phyloP scores from a whole-genome alignment of 2,329 filamentous ascomycete species.

The Fusarium tupiense region DNA sequence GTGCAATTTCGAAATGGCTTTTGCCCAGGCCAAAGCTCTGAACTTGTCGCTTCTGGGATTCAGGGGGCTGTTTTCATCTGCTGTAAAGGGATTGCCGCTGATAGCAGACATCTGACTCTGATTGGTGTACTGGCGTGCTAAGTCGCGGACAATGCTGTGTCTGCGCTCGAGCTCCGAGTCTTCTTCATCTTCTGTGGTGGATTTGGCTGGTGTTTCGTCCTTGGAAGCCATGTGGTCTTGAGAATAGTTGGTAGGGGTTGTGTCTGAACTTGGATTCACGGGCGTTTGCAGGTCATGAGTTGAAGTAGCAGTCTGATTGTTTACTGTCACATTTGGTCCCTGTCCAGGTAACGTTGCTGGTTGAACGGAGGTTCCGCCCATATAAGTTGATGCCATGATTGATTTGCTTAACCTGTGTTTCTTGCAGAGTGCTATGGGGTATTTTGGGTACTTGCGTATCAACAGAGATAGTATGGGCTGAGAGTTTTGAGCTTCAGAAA shows the following conservation, averaged over 20 bases:
- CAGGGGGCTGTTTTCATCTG: conserved; percentile 55
- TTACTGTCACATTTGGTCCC: not conserved
- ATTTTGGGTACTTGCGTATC: fast-evolving
- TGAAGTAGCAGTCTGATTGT: not conserved
- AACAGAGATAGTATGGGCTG: not conserved
- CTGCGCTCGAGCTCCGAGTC: conserved; percentile 49
- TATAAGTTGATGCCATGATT: conserved; percentile 8
- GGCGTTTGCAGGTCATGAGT: not conserved
- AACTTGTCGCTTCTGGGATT: conserved; percentile 51
- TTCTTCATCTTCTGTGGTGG: conserved; percentile 46
- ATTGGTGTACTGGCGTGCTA: conserved; percentile 62
- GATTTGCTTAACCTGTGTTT: not conserved
- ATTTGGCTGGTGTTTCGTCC: not conserved
- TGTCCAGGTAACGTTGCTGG: not conserved
- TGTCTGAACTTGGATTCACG: not conserved
- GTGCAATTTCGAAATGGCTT: conserved; percentile 28
- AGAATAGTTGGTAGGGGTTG: not conserved
- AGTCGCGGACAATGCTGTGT: conserved; percentile 55
- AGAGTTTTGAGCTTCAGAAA: not conserved
- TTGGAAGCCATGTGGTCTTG: not conserved
- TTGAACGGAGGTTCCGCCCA: not conserved
- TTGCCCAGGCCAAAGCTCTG: conserved; percentile 35
- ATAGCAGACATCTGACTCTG: conserved; percentile 60
- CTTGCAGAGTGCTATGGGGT: not conserved
- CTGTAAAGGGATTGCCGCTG: conserved; percentile 40